Evolutionary conservation across 805 yeast species (phyloP).

Genomic region (Debaryomyces prosopidis): DNA sequence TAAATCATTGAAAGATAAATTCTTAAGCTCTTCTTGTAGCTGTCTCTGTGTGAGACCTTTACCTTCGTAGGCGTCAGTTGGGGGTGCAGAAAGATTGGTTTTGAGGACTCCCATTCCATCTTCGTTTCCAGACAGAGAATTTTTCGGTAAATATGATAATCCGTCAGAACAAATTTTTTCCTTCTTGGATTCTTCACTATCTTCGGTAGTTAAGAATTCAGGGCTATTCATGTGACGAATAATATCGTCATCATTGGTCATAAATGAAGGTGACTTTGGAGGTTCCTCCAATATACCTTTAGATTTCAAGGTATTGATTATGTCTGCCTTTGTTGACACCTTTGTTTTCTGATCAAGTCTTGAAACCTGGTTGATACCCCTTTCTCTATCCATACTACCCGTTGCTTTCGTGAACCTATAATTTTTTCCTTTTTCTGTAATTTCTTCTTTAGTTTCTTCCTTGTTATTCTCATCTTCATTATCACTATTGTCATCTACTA

Average conservation of each 20-base stretch:
- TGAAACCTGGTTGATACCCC: not conserved
- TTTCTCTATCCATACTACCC: not conserved
- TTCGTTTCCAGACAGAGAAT: not conserved
- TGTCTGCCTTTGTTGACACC: not conserved
- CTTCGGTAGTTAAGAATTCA: constrained; percentile 29
- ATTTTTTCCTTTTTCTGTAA: constrained; percentile 7
- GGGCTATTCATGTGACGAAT: constrained; percentile 36
- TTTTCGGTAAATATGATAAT: not conserved
- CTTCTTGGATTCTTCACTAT: constrained; percentile 16
- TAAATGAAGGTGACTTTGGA: constrained; percentile 32
- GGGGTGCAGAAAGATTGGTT: not conserved
- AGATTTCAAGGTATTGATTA: not conserved
- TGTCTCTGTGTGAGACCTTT: constrained; percentile 30
- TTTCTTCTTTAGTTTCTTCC: constrained; percentile 10
- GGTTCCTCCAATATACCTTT: constrained; percentile 7
- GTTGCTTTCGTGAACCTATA: constrained; percentile 4
- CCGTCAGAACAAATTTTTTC: not conserved
- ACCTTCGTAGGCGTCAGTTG: not conserved
- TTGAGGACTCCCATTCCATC: not conserved
- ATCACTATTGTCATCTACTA: constrained; percentile 42
- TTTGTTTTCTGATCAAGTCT: not conserved
- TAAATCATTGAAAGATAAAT: constrained; percentile 71
- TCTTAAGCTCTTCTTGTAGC: constrained; percentile 36
- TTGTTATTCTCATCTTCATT: constrained; percentile 10
- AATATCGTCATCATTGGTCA: constrained; percentile 36